These are phyloP conservation scores for Syzygium syzygioides DNA, from an alignment of 441 rosid genomes.

Conservation along the genomic window DNA sequence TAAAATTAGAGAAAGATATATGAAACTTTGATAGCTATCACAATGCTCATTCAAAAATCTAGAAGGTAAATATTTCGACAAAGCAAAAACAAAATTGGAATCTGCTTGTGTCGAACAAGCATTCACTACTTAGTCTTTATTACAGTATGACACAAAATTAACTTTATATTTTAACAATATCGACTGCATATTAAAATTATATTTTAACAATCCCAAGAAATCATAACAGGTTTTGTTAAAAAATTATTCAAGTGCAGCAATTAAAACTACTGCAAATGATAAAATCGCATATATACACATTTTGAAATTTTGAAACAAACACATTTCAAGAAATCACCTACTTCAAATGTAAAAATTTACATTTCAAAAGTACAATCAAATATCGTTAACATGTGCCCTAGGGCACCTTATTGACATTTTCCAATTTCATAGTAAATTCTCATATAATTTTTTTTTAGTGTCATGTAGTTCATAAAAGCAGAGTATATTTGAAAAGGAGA, in stretches of 20 bases:
- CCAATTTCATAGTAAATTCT: not conserved
- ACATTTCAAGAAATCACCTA: not conserved
- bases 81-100: not conserved
- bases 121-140: not conserved
- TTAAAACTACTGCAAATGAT: not conserved
- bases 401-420: no score
- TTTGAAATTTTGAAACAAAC: no score
- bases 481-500: no score
- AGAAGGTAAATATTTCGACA: not conserved
- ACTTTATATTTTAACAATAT: no score
- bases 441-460: no score
- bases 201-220: not conserved
- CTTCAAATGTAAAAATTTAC: not conserved
- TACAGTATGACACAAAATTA: no score
- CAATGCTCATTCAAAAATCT: not conserved
- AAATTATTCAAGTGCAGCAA: no score
- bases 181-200: not conserved
- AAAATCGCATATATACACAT: no score
- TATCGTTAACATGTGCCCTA: not conserved
- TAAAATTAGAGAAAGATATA: not conserved
- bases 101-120: not conserved
- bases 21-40: not conserved
- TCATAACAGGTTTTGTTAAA: not conserved
- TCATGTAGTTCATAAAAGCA: no score
- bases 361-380: not conserved